phyloP scores from a whole-genome alignment of 495 filamentous ascomycete species.

The Penicillium manginii region DNA sequence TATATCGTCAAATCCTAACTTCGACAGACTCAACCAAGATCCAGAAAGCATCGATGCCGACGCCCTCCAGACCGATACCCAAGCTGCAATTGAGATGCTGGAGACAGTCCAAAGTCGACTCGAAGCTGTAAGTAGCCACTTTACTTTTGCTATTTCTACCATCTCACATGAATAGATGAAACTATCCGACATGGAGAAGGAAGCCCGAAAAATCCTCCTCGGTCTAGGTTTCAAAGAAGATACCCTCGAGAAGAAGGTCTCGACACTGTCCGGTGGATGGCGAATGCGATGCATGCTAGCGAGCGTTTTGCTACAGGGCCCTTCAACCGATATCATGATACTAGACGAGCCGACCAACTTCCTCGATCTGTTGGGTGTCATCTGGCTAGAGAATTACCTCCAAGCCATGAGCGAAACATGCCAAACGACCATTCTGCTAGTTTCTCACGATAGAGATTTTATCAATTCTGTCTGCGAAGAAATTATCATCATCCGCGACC shows the following conservation, averaged over 20 bases:
- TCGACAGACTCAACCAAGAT: constrained; percentile 53
- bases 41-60: constrained; percentile 58
- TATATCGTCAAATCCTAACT: not conserved
- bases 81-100: constrained; percentile 63
- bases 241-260: constrained; percentile 57
- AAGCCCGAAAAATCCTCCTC: constrained; percentile 64
- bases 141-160: not conserved
- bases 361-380: constrained; percentile 77
- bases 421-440: constrained; percentile 60
- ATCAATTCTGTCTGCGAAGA: constrained; percentile 72
- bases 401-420: constrained; percentile 48
- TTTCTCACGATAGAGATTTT: constrained; percentile 82
- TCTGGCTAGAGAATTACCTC: constrained; percentile 79
- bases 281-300: constrained; percentile 73
- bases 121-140: constrained; percentile 41
- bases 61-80: constrained; percentile 60
- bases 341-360: constrained; percentile 90
- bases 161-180: constrained; percentile 38
- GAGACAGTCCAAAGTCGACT: constrained; percentile 63
- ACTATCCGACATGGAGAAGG: constrained; percentile 53
- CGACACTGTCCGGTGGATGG: constrained; percentile 78
- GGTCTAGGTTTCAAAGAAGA: constrained; percentile 74
- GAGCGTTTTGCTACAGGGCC: constrained; percentile 65
- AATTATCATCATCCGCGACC: constrained; percentile 73
- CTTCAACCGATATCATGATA: constrained; percentile 67